Evolutionary conservation across 2,329 filamentous ascomycete genomes (phyloP), one percentile per base, ranked within the genome.

Genomic region (Sclerotiophoma versabilis): DNA sequence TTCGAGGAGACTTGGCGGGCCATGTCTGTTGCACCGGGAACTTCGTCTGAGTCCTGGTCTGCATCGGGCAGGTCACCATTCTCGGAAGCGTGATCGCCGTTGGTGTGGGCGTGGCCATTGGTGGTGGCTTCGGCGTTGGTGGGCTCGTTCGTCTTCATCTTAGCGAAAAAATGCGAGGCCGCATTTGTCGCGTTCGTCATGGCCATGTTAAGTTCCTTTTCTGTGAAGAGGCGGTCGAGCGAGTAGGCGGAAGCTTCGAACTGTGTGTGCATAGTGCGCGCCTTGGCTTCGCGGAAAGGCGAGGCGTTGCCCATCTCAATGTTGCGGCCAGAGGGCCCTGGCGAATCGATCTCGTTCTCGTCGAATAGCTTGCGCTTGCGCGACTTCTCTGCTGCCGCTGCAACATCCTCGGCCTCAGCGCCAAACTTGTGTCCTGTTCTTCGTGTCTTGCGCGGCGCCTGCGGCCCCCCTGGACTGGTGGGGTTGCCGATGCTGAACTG

Each of bases 401-500:
- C 80, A 23, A 83, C 64, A 34, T 75, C 76, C 38, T 75, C 77
- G 7, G 57, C 57, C 30, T 85, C 83, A 3, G 32, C 51, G 39
- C 76, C 75, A 34, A 81, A 78, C 46, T 83, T 78, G 66, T 87
- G 83, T 51, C 86, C 79, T 2, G 84, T 84, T 60, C 87, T 80
- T 57, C 86, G 76, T 15, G 86, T 88, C 73, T 88, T 88, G 57
- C 86, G 81, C 60, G 85, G 84, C 54, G 79, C 81, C 63, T 84
- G 81, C 19, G 83, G 76, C 2, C 85, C 84, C 39, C 85, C 84
- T 19, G 86, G 86, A 53, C 83, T 87, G 34, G 81, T 80, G n/a
- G 84, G 84, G 57, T 87, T 84, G 61, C 83, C 84, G 58, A 88
- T 84, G 70, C 83, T 85, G 75, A 87, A 88, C 62, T 88, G 86